Conservation (phyloP, 257 asterid species). For the Apocynum venetum region DNA sequence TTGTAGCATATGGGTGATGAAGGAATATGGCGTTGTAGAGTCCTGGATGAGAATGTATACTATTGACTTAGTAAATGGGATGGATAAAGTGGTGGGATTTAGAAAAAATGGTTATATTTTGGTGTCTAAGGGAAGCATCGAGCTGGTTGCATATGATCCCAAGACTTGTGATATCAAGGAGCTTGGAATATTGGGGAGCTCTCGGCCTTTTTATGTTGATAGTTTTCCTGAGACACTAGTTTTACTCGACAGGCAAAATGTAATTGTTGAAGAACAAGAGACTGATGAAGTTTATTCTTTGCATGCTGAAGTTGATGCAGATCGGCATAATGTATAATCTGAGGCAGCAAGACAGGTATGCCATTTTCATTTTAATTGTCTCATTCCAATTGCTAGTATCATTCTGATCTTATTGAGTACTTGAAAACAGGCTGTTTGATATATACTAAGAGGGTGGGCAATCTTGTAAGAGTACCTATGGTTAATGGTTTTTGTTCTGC, state of each 20-base stretch:
- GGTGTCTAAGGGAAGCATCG: constrained; percentile 18
- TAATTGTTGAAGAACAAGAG: constrained; percentile 5
- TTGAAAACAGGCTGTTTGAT: not conserved
- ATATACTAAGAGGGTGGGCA: not conserved
- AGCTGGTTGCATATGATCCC: constrained; percentile 34
- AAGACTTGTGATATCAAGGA: constrained; percentile 12
- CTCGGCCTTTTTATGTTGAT: constrained; percentile 34
- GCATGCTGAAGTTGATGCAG: constrained; percentile 1
- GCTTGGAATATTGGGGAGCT: constrained; percentile 39
- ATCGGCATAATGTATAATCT: not conserved
- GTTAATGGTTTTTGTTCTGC: too few species aligned
- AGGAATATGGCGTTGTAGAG: constrained; percentile 40
- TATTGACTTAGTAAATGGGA: constrained; percentile 22
- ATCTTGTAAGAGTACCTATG: not conserved
- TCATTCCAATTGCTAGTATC: not conserved
- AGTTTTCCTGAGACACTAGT: constrained; percentile 41
- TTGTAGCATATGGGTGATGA: constrained; percentile 57
- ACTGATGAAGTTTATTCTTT: not conserved
- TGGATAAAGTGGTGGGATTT: constrained; percentile 40
- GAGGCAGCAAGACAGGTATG: constrained; percentile 3
- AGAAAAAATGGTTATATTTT: constrained; percentile 40
- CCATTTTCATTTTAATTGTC: not conserved
- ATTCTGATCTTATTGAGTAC: not conserved
- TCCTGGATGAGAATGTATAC: constrained; percentile 55
- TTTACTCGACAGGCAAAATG: constrained; percentile 29